A percentile compares a stretch with the other conserved stretches of the same genome.
phyloP scores from a whole-genome alignment of 2,329 filamentous ascomycete species.

The Canariomyces notabilis region DNA sequence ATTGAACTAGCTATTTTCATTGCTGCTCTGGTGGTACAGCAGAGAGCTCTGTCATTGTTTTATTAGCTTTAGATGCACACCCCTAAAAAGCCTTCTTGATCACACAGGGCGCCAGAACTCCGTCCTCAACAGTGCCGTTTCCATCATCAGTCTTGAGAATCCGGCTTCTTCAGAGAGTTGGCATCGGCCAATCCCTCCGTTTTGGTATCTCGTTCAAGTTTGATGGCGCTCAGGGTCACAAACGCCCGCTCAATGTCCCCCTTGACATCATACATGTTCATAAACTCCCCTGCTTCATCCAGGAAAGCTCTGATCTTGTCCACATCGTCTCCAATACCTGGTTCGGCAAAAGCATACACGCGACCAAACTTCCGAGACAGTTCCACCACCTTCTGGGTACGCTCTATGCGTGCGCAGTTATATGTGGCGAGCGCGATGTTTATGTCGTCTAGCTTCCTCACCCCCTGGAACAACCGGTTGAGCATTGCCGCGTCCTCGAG shows the following conservation, averaged over 20 bases:
- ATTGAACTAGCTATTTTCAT: too few relatives aligned
- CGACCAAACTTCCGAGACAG: constrained; percentile 26
- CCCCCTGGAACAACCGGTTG: constrained; percentile 22
- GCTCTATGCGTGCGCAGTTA: constrained; percentile 25
- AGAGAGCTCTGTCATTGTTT: too few relatives aligned
- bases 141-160: too few relatives aligned
- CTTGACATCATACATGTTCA: constrained; percentile 21
- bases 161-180: too few relatives aligned
- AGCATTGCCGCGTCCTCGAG: constrained; percentile 34
- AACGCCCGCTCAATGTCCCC: not conserved
- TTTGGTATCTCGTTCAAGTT: too few relatives aligned
- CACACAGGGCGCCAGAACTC: too few relatives aligned
- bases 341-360: constrained; percentile 23
- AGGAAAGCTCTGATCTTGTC: constrained; percentile 27
- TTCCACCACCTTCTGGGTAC: constrained; percentile 31
- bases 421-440: constrained; percentile 27
- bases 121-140: too few relatives aligned
- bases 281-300: constrained; percentile 25
- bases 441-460: constrained; percentile 11
- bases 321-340: constrained; percentile 28
- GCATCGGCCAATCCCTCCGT: constrained; percentile 26
- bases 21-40: too few relatives aligned
- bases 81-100: too few relatives aligned
- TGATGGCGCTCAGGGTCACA: not conserved
- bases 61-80: too few relatives aligned